A percentile compares a stretch with the other conserved stretches of the same genome.
phyloP scores from a whole-genome alignment of 2,329 filamentous ascomycete genomes.

The Colletotrichum abscissum region DNA sequence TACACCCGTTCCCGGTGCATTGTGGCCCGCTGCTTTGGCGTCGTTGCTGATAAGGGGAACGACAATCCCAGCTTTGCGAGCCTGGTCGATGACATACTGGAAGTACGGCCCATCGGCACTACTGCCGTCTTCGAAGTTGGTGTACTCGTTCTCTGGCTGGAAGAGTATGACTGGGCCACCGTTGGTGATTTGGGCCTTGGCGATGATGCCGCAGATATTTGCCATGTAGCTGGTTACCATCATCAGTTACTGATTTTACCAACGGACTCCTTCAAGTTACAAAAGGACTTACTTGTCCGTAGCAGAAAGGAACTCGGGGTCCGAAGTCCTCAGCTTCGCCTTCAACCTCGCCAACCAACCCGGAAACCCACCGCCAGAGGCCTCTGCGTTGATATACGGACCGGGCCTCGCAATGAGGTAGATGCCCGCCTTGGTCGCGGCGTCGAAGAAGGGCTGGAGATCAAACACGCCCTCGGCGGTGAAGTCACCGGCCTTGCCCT shows the following conservation, averaged over 20 bases:
- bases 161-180: conserved; percentile 83
- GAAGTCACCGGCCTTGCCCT: conserved; percentile 78
- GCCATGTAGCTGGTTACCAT: conserved; percentile 62
- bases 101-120: conserved; percentile 76
- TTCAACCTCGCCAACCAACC: conserved; percentile 81
- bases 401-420: conserved; percentile 80
- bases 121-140: conserved; percentile 54
- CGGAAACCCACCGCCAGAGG: conserved; percentile 80
- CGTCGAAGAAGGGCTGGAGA: conserved; percentile 80
- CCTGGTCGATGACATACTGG: conserved; percentile 76
- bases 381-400: conserved; percentile 84
- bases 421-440: conserved; percentile 77
- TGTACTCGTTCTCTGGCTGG: conserved; percentile 88
- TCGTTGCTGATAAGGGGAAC: conserved; percentile 84
- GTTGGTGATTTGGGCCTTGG: conserved; percentile 83
- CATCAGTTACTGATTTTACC: not conserved
- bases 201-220: conserved; percentile 65
- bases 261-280: not conserved
- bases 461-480: conserved; percentile 78
- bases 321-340: conserved; percentile 71
- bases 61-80: conserved; percentile 74
- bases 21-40: conserved; percentile 68
- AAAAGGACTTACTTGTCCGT: conserved; percentile 68
- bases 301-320: conserved; percentile 70
- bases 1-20: conserved; percentile 70